Evolutionary conservation across 345 rosid genomes (phyloP).

Genomic region (Pistacia vera): DNA sequence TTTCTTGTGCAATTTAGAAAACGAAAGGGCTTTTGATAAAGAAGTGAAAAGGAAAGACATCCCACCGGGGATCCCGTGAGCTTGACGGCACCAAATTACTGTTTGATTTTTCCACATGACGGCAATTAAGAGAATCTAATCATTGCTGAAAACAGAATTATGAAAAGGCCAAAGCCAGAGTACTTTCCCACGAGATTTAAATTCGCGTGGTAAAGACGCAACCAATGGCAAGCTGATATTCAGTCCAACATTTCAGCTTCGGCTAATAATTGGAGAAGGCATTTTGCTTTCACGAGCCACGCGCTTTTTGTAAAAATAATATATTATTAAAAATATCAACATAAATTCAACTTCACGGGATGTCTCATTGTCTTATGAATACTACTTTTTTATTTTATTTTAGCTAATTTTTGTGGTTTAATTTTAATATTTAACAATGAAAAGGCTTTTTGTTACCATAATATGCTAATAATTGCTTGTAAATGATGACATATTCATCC

Average conservation of each 20-base stretch:
- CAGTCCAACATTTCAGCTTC: neutral
- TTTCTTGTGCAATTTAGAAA: too few species aligned
- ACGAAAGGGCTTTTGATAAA: too few species aligned
- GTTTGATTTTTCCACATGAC: neutral
- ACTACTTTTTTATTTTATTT: too few species aligned
- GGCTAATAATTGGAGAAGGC: neutral
- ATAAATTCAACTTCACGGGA: neutral
- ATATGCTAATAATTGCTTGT: too few species aligned
- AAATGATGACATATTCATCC: too few species aligned
- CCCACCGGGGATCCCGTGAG: conserved; percentile 23
- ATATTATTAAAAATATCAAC: too few species aligned
- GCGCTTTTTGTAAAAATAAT: neutral
- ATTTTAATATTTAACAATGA: too few species aligned
- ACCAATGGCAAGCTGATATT: neutral
- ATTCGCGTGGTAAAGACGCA: neutral
- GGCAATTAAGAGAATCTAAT: conserved; percentile 13
- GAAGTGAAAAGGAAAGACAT: neutral
- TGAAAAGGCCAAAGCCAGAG: neutral
- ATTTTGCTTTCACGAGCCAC: neutral
- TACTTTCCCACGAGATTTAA: neutral
- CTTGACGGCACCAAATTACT: conserved; percentile 2
- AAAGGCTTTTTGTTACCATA: too few species aligned
- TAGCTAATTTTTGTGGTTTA: too few species aligned
- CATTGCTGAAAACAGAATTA: neutral
- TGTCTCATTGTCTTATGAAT: neutral